phyloP scores from a whole-genome alignment of 2,329 filamentous ascomycete genomes.

The Epichloe coenophiala region DNA sequence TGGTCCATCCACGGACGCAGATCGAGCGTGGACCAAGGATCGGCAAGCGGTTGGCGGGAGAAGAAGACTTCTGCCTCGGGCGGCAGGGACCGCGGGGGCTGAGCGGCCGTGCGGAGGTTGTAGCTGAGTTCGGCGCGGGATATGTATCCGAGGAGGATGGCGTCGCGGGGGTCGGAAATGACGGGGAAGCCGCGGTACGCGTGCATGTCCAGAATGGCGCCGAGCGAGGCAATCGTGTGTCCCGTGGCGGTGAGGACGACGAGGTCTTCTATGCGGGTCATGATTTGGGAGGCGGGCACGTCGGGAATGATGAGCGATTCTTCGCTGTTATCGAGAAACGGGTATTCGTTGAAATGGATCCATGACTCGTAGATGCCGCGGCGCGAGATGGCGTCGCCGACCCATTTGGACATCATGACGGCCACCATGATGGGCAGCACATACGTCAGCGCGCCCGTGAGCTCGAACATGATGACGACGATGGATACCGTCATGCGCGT shows the following conservation, averaged over 20 bases:
- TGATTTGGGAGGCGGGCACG: slow-evolving; percentile 72
- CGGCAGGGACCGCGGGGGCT: slow-evolving; percentile 47
- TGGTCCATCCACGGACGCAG: slow-evolving; percentile 98
- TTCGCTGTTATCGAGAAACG: slow-evolving; percentile 81
- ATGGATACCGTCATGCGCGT: slow-evolving; percentile 97
- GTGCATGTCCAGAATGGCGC: slow-evolving; percentile 56
- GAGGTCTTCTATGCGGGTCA: slow-evolving; percentile 86
- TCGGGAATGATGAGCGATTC: slow-evolving; percentile 66
- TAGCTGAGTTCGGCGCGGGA: slow-evolving; percentile 80
- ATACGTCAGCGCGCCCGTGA: slow-evolving; percentile 90
- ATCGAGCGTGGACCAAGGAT: slow-evolving; percentile 67
- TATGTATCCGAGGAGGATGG: slow-evolving; percentile 82
- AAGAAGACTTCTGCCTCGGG: slow-evolving; percentile 72
- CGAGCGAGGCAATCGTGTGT: slow-evolving; percentile 70
- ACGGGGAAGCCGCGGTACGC: slow-evolving; percentile 87
- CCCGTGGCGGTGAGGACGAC: slow-evolving; percentile 76
- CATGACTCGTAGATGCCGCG: slow-evolving; percentile 94
- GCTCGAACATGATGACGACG: slow-evolving; percentile 98
- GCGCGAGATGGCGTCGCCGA: slow-evolving; percentile 86
- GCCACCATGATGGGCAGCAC: slow-evolving; percentile 98
- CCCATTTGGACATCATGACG: slow-evolving; percentile 97
- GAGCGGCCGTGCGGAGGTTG: slow-evolving; percentile 46
- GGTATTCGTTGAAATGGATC: slow-evolving; percentile 94
- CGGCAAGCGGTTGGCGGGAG: slow-evolving; percentile 66
- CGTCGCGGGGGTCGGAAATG: slow-evolving; percentile 62